These are phyloP conservation scores for Aschersonia sp. DNA, from an alignment of 2,329 filamentous ascomycete genomes.

Conservation along the genomic window DNA sequence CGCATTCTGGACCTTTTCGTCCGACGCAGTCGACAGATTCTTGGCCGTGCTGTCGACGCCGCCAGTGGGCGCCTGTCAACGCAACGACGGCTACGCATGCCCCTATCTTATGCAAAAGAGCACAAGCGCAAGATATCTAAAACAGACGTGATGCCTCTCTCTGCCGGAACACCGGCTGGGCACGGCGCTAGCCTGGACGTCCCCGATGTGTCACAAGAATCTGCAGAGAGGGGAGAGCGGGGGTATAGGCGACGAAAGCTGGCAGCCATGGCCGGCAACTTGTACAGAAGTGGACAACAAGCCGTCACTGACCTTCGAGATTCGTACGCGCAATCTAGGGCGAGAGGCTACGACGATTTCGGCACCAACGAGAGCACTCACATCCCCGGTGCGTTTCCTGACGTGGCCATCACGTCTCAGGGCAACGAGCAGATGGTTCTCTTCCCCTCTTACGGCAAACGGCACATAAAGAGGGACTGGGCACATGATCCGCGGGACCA, in stretches of 20 bases:
- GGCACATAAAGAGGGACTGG: conserved; percentile 41
- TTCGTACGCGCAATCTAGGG: conserved; percentile 40
- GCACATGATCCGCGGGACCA: conserved; percentile 14
- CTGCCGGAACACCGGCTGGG: conserved; percentile 10
- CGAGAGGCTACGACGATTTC: conserved; percentile 14
- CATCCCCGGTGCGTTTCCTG: conserved; percentile 68
- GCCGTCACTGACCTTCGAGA: conserved; percentile 45
- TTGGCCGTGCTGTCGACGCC: conserved; percentile 7
- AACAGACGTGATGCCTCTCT: conserved; percentile 15
- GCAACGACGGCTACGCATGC: background rate
- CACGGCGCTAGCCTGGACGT: conserved; percentile 11
- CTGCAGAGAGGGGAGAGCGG: conserved; percentile 31
- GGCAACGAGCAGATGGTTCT: conserved; percentile 87
- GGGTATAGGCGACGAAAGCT: conserved; percentile 68
- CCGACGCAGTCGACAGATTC: conserved; percentile 28
- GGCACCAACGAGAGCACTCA: conserved; percentile 18
- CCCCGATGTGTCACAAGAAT: conserved; percentile 12
- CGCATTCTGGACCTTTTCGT: conserved; percentile 28
- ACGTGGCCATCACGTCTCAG: conserved; percentile 64
- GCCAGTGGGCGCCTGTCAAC: background rate
- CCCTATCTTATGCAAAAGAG: conserved; percentile 18
- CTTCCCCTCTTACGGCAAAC: conserved; percentile 85
- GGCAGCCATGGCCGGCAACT: conserved; percentile 44
- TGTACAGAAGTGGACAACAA: conserved; percentile 41
- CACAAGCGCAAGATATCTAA: conserved; percentile 13